A percentile compares a stretch with the other conserved stretches of the same genome.
These are phyloP conservation scores for Croton laevigatus DNA, from an alignment of 441 rosid genomes.

Conservation along the genomic window DNA sequence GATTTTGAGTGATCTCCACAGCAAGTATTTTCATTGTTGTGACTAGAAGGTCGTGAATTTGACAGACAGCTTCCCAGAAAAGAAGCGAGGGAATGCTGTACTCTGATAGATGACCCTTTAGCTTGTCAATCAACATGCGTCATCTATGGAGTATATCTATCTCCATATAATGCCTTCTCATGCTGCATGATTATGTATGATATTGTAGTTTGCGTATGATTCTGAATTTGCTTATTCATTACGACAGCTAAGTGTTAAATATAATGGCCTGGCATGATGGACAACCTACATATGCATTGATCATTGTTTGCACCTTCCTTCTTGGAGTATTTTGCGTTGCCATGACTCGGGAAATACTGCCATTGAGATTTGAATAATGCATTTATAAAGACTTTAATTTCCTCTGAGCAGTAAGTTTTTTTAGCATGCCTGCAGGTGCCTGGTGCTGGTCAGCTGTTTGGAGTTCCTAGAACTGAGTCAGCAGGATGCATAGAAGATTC, in stretches of 20 bases:
- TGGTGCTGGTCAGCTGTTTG: constrained; percentile 37
- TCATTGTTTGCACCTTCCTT: neutral
- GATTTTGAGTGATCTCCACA: constrained; percentile 32
- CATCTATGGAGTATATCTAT: neutral
- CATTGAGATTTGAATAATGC: constrained; percentile 14
- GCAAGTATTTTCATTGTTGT: neutral
- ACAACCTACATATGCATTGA: neutral
- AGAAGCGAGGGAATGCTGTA: neutral
- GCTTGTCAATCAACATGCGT: neutral
- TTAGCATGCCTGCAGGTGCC: constrained; percentile 80
- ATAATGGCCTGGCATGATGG: neutral
- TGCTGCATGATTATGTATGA: neutral
- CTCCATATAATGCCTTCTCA: neutral
- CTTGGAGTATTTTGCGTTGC: neutral
- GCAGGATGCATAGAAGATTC: constrained; percentile 31
- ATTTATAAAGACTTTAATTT: constrained; percentile 21
- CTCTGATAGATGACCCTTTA: neutral
- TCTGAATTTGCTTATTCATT: neutral
- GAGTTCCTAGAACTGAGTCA: constrained; percentile 39
- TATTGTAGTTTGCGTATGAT: neutral
- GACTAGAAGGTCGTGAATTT: neutral
- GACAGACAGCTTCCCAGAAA: neutral
- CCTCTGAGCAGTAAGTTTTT: constrained; percentile 61
- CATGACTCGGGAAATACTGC: constrained; percentile 1
- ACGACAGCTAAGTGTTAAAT: neutral